Evolutionary conservation across 345 rosid genomes (phyloP), one percentile per base, ranked within the genome.

Genomic region (Balakata baccata): DNA sequence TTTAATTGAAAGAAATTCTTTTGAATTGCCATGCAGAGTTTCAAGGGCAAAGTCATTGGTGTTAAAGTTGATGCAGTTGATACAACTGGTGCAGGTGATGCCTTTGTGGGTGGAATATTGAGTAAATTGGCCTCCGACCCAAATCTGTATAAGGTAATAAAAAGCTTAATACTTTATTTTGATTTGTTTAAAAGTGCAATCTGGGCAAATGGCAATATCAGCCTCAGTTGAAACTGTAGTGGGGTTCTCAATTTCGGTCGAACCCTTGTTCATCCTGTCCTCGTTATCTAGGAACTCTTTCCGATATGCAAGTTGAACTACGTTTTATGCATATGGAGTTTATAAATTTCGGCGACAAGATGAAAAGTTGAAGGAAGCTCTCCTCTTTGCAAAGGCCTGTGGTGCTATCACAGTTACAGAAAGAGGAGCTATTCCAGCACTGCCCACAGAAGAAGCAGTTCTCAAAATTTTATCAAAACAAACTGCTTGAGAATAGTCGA

Each of bases 1-100:
- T 43, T 43, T 10, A 43, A 43, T 43, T 43, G 47, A 6, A 43
- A 6, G 5, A 9, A 43, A 14, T 16, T 7, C 1, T 41, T 70
- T 22, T 12, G 6, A 2, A 7, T 11, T 20, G 14, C 3, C 7
- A 23, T 73, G 22, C 82, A 89, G 97, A 87, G 83, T 78, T 91
- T 91, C 72, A 91, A 80, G 78, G 94, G 98, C 23, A 81, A 80
- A 73, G 94, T 93, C 72, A 56, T 76, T 56, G 92, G 93, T 71
- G 69, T 93, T 22, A 82, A 93, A 85, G 92, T 87, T 41, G 86
- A 84, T 34, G 37, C 92, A 4, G 88, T 89, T 25, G 97, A 93
- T 81, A 91, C 96, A 37, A 89, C 97, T 1, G 96, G 96, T 77
- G 97, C 97, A 38, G 97, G 96, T 41, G 96, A 91, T 85, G 86